Evolutionary conservation across 225 moss, liverwort and hornwort genomes (phyloP).

Genomic region (Bryoerythrophyllum caledonicum): DNA sequence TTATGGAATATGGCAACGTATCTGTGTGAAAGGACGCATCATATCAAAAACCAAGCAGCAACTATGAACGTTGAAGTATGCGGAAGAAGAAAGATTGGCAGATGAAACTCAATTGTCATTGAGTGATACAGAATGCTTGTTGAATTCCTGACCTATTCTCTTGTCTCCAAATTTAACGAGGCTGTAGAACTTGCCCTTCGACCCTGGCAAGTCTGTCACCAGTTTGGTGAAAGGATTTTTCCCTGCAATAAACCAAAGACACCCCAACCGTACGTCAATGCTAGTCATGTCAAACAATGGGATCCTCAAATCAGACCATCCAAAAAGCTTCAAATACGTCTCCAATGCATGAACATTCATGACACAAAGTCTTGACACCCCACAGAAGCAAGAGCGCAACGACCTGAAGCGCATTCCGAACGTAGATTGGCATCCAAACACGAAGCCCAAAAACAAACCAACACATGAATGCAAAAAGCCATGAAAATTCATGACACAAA

Average conservation of each 20-base stretch:
- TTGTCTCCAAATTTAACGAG: slow-evolving; percentile 74
- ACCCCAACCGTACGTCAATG: slow-evolving; percentile 6
- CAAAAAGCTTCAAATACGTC: not conserved
- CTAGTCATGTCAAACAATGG: slow-evolving; percentile 1
- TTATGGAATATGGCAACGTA: slow-evolving; percentile 80
- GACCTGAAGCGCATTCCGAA: slow-evolving; percentile 8
- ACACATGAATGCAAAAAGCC: not conserved
- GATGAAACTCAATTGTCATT: not conserved
- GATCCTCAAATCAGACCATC: slow-evolving; percentile 3
- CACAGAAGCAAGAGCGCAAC: not conserved
- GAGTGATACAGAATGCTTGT: not conserved
- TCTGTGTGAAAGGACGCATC: slow-evolving; percentile 40
- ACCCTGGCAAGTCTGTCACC: slow-evolving; percentile 68
- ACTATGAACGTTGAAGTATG: not conserved
- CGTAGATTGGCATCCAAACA: not conserved
- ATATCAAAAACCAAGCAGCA: slow-evolving; percentile 9
- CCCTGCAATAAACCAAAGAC: slow-evolving; percentile 40
- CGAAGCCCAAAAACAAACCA: slow-evolving; percentile 1
- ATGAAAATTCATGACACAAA: too few species aligned
- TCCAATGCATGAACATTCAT: not conserved
- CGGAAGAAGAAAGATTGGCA: not conserved
- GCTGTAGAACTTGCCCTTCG: slow-evolving; percentile 74
- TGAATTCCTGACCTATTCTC: slow-evolving; percentile 59
- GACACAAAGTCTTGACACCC: not conserved
- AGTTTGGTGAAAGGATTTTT: slow-evolving; percentile 71